A percentile compares a stretch with the other conserved stretches of the same genome.
Conservation (phyloP, 2,329 filamentous ascomycete species). For the Neonectria punicea region DNA sequence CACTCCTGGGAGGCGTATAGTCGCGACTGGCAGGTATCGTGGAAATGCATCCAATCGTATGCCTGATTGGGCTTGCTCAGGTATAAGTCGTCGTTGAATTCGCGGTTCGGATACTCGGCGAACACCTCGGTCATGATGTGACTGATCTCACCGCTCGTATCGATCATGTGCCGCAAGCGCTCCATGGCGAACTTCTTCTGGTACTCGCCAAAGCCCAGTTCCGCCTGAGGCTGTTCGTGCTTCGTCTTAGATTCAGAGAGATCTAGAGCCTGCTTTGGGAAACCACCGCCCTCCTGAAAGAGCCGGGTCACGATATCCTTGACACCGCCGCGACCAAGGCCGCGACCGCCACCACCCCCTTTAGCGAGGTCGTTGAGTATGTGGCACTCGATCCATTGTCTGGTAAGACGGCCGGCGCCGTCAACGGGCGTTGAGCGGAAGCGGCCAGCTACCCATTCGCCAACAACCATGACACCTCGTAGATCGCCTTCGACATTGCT, state of each 20-base stretch:
- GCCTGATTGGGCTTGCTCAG: slow-evolving; percentile 87
- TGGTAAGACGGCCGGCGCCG: slow-evolving; percentile 65
- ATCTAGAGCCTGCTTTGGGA: slow-evolving; percentile 67
- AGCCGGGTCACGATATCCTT: slow-evolving; percentile 83
- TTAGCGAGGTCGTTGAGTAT: slow-evolving; percentile 74
- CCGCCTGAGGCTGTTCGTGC: slow-evolving; percentile 66
- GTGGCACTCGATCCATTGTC: slow-evolving; percentile 81
- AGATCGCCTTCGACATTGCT: slow-evolving; percentile 78
- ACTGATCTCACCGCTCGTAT: slow-evolving; percentile 82
- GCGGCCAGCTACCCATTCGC: slow-evolving; percentile 85
- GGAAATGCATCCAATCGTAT: slow-evolving; percentile 96
- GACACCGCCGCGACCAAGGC: slow-evolving; percentile 75
- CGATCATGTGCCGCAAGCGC: slow-evolving; percentile 78
- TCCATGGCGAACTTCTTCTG: slow-evolving; percentile 78
- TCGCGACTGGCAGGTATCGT: slow-evolving; percentile 82
- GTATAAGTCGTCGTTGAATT: slow-evolving; percentile 92
- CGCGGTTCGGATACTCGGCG: slow-evolving; percentile 83
- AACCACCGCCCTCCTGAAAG: slow-evolving; percentile 82
- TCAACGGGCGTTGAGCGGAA: slow-evolving; percentile 62
- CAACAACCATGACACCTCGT: slow-evolving; percentile 85
- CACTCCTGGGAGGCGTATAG: slow-evolving; percentile 90
- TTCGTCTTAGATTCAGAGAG: slow-evolving; percentile 53
- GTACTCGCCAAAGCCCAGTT: slow-evolving; percentile 77
- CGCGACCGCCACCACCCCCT: slow-evolving; percentile 76
- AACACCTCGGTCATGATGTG: slow-evolving; percentile 87